phyloP scores from a whole-genome alignment of 805 yeast species.

The Tetrapisispora iriomotensis region DNA sequence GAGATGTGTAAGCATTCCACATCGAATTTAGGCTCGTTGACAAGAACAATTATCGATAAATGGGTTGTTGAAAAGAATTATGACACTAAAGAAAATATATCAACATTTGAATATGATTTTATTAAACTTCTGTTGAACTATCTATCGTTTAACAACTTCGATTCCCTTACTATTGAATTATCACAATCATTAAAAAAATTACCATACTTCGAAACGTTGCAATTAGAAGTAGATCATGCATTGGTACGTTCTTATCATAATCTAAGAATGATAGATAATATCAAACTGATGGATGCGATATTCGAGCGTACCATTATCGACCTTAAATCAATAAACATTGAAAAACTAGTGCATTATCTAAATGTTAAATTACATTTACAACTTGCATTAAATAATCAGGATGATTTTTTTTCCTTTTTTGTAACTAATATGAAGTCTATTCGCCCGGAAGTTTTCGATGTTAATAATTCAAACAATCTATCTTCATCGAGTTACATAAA shows the following conservation, averaged over 20 bases:
- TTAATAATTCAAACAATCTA: constrained; percentile 15
- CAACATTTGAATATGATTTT: constrained; percentile 19
- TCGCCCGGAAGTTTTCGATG: constrained; percentile 19
- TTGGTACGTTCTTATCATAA: constrained; percentile 10
- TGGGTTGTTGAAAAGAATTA: constrained; percentile 18
- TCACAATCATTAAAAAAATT: constrained; percentile 2
- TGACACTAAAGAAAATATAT: constrained; percentile 3
- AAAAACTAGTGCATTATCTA: constrained; percentile 7
- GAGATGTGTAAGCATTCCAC: constrained; percentile 29
- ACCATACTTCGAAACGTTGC: constrained; percentile 7
- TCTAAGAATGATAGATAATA: constrained; percentile 12
- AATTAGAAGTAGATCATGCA: constrained; percentile 5
- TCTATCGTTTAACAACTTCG: constrained; percentile 19
- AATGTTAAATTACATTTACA: constrained; percentile 5
- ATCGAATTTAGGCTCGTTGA: constrained; percentile 24
- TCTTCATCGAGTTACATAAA: constrained; percentile 16
- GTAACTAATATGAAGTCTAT: constrained; percentile 7
- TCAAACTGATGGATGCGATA: background rate
- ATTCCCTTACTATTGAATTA: constrained; percentile 13
- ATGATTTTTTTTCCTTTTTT: constrained; percentile 15
- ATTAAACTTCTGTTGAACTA: constrained; percentile 17
- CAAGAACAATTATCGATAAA: constrained; percentile 23
- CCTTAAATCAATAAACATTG: constrained; percentile 6
- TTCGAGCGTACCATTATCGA: constrained; percentile 1
- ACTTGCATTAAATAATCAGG: constrained; percentile 8